A percentile compares a stretch with the other conserved stretches of the same genome.
These are phyloP conservation scores for Penicillium palitans DNA, from an alignment of 2,329 filamentous ascomycete genomes.

Conservation along the genomic window DNA sequence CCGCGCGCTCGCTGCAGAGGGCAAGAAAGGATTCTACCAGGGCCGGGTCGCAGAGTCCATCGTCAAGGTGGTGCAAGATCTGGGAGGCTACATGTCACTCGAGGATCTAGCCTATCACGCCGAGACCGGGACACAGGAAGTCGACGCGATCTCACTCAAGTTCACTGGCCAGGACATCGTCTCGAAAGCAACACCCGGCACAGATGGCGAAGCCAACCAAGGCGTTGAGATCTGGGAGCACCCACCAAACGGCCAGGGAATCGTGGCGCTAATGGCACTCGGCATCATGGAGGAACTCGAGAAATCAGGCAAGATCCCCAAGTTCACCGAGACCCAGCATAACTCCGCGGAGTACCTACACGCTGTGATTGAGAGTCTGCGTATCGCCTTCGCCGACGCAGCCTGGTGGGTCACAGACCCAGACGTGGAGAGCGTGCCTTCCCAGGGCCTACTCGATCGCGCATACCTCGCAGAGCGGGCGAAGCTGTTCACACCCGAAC, in stretches of 20 bases:
- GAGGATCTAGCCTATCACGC: conserved; percentile 80
- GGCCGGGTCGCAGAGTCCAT: conserved; percentile 80
- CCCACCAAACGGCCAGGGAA: conserved; percentile 92
- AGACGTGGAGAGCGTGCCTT: conserved; percentile 63
- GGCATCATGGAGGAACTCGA: conserved; percentile 89
- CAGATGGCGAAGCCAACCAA: conserved; percentile 38
- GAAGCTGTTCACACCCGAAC: conserved; percentile 60
- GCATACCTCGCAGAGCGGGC: conserved; percentile 71
- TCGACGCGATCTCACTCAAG: conserved; percentile 79
- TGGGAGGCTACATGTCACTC: conserved; percentile 74
- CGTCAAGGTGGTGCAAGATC: conserved; percentile 71
- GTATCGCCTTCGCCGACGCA: conserved; percentile 86
- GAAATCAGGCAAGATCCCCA: conserved; percentile 69
- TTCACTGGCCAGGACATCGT: conserved; percentile 62
- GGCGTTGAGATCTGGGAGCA: conserved; percentile 89
- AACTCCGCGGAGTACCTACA: conserved; percentile 82
- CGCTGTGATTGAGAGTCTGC: conserved; percentile 80
- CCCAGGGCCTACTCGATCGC: conserved; percentile 66
- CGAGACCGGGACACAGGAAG: conserved; percentile 70
- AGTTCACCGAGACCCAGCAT: conserved; percentile 67
- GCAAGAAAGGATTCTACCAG: conserved; percentile 88
- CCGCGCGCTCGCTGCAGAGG: conserved; percentile 71
- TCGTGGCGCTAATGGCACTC: conserved; percentile 90
- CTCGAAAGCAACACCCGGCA: conserved; percentile 22
- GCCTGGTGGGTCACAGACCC: conserved; percentile 90